These are phyloP conservation scores for Globomyces pollinis-pini DNA, from an alignment of 192 early-diverging fungal species.

Conservation along the genomic window DNA sequence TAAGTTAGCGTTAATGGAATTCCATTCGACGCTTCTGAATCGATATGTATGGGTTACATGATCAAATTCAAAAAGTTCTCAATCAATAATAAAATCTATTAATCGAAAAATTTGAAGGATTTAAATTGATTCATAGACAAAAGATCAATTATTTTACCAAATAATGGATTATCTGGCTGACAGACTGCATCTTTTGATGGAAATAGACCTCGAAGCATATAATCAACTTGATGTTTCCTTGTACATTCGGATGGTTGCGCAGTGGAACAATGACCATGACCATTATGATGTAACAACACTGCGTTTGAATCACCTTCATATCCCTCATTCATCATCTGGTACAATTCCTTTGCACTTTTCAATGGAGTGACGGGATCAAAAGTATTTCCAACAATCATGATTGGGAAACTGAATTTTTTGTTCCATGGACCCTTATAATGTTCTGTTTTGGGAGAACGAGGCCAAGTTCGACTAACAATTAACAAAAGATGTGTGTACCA, in stretches of 20 bases:
- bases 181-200: not conserved
- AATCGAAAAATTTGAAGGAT: too few relatives aligned
- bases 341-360: slow-evolving; percentile 11
- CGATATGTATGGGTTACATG: too few relatives aligned
- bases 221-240: slow-evolving; percentile 17
- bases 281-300: slow-evolving; percentile 26
- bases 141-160: not conserved
- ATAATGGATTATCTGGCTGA: not conserved
- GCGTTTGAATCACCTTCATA: slow-evolving; percentile 9
- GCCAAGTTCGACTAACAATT: not conserved
- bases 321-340: slow-evolving; percentile 3
- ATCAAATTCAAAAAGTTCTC: too few relatives aligned
- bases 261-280: slow-evolving; percentile 29
- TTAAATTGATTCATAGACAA: too few relatives aligned
- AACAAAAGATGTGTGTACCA: not conserved
- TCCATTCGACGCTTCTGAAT: too few relatives aligned
- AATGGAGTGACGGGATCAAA: slow-evolving; percentile 42
- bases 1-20: too few relatives aligned
- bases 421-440: slow-evolving; percentile 40
- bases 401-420: slow-evolving; percentile 18
- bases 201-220: slow-evolving; percentile 9
- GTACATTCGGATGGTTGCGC: slow-evolving; percentile 26
- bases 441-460: slow-evolving; percentile 1
- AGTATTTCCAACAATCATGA: slow-evolving; percentile 34
- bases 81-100: too few relatives aligned